Percentiles rank a stretch among this genome's conserved stretches.
Evolutionary conservation across 1,284 basidiomycete species (phyloP).

Genomic region (Coriolopsis trogii): DNA sequence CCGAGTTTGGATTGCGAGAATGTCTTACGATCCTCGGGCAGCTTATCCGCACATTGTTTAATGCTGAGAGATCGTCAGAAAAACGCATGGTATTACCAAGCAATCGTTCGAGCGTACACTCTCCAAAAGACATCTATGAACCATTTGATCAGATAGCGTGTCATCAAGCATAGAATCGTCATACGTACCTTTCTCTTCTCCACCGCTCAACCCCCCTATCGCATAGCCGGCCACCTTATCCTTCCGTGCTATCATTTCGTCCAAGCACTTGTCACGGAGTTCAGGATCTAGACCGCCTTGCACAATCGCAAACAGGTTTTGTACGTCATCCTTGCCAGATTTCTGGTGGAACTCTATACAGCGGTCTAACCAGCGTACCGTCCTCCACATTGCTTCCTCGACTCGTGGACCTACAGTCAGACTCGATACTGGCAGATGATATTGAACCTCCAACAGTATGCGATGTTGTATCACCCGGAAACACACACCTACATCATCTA

Average conservation of each 20-base stretch:
- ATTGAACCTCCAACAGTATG: no score
- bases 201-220: constrained; percentile 82
- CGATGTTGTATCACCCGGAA: no score
- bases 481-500: constrained; percentile 82
- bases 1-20: background rate
- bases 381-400: constrained; percentile 81
- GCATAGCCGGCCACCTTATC: constrained; percentile 79
- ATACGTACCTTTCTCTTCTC: constrained; percentile 79
- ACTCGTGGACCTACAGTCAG: constrained; percentile 77
- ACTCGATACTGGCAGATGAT: constrained; percentile 58
- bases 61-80: constrained; percentile 53
- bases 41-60: constrained; percentile 73
- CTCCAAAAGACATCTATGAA: constrained; percentile 77
- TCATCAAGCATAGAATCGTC: no score
- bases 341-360: constrained; percentile 75
- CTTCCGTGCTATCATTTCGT: constrained; percentile 78
- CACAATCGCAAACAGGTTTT: constrained; percentile 87
- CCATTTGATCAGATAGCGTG: no score
- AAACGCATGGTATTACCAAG: constrained; percentile 1
- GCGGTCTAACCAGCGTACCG: constrained; percentile 83
- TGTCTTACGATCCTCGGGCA: constrained; percentile 71
- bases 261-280: constrained; percentile 73
- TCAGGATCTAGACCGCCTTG: constrained; percentile 77
- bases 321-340: constrained; percentile 61
- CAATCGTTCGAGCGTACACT: constrained; percentile 54